phyloP scores from a whole-genome alignment of 768 basidiomycete species.

The Dacryopinax primogenitus region DNA sequence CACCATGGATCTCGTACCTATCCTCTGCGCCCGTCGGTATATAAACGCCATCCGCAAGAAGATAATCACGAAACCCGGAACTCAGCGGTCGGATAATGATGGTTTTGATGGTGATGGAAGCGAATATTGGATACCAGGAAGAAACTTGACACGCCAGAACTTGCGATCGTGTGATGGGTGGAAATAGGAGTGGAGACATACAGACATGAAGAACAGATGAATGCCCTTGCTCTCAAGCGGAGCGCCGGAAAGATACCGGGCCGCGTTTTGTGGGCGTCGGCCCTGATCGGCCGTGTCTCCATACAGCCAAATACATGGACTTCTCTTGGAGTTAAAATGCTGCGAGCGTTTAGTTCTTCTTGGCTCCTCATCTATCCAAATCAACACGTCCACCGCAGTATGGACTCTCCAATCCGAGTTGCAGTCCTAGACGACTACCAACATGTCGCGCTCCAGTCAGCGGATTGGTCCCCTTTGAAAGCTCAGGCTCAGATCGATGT shows the following conservation, averaged over 20 bases:
- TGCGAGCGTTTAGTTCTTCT: not conserved
- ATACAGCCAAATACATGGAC: not conserved
- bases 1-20: conserved; percentile 30
- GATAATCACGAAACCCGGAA: conserved; percentile 51
- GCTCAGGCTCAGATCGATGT: conserved; percentile 33
- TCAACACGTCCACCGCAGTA: not conserved
- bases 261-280: too few relatives aligned
- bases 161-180: conserved; percentile 37
- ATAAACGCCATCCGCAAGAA: conserved; percentile 73
- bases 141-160: conserved; percentile 70
- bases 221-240: too few relatives aligned
- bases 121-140: conserved; percentile 67
- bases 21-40: conserved; percentile 73
- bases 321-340: too few relatives aligned
- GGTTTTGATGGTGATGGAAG: conserved; percentile 51
- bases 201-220: not conserved
- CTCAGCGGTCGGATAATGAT: conserved; percentile 60
- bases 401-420: conserved; percentile 25
- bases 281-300: not conserved
- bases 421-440: conserved; percentile 55
- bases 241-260: too few relatives aligned
- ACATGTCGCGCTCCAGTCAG: conserved; percentile 36
- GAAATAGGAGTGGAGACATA: conserved; percentile 33
- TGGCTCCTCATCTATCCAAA: not conserved
- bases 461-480: conserved; percentile 42